phyloP scores from a whole-genome alignment of 2,329 filamentous ascomycete species.

The Aspergillus carbonarius region DNA sequence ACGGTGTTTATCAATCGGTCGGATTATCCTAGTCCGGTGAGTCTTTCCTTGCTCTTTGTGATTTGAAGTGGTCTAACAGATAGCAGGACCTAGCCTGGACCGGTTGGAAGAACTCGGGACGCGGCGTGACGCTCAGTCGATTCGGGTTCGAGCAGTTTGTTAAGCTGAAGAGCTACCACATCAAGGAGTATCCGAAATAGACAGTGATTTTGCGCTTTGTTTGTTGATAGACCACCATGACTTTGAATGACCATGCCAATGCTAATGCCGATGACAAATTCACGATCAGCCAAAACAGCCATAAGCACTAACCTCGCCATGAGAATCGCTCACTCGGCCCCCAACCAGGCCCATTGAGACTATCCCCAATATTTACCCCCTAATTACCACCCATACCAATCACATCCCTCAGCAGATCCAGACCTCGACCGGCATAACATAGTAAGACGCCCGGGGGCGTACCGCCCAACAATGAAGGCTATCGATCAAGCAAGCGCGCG shows the following conservation, averaged over 20 bases:
- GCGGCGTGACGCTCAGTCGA: constrained; percentile 78
- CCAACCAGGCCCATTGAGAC: too few relatives aligned
- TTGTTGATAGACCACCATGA: not conserved
- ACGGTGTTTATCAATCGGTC: constrained; percentile 93
- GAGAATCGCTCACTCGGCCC: too few relatives aligned
- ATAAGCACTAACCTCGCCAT: not conserved
- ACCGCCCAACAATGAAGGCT: too few relatives aligned
- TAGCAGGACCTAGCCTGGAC: constrained; percentile 83
- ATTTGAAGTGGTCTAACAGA: not conserved
- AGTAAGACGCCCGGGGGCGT: too few relatives aligned
- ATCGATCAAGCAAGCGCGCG: too few relatives aligned
- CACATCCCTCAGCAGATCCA: too few relatives aligned
- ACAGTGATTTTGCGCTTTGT: not conserved
- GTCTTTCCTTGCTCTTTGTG: constrained; percentile 34
- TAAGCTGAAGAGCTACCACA: constrained; percentile 89
- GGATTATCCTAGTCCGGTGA: constrained; percentile 83
- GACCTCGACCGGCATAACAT: too few relatives aligned
- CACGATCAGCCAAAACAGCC: not conserved
- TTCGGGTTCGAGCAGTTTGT: constrained; percentile 91
- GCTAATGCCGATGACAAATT: not conserved
- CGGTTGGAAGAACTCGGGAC: constrained; percentile 91
- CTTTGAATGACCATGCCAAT: not conserved
- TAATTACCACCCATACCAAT: too few relatives aligned
- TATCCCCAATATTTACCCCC: too few relatives aligned
- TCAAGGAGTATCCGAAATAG: constrained; percentile 49